A percentile compares a stretch with the other conserved stretches of the same genome.
These are phyloP conservation scores for Cercospora sojina DNA, from an alignment of 2,329 filamentous ascomycete genomes.

Conservation along the genomic window DNA sequence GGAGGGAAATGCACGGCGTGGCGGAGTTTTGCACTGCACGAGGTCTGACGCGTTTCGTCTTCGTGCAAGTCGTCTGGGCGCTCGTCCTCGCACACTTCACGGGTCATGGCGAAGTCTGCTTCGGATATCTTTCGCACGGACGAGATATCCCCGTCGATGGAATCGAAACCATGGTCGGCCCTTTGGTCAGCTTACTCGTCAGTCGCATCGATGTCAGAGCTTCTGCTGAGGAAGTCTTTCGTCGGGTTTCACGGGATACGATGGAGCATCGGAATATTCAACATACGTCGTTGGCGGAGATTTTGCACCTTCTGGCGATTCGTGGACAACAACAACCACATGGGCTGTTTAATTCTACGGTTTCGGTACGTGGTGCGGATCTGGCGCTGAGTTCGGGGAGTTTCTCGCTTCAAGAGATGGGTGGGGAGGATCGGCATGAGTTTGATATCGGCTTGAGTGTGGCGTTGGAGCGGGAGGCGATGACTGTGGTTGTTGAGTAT, in stretches of 20 bases:
- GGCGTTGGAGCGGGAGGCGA: background rate
- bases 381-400: background rate
- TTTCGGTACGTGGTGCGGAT: background rate
- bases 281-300: background rate
- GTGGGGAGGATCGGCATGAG: background rate
- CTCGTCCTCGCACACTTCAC: too few species aligned
- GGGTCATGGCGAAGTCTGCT: background rate
- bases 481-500: background rate
- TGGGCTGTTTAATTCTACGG: background rate
- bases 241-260: too few species aligned
- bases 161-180: conserved; percentile 3
- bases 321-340: background rate
- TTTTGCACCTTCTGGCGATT: background rate
- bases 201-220: too few species aligned
- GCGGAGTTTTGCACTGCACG: background rate
- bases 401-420: background rate
- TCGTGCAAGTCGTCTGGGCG: background rate
- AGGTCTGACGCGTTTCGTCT: background rate
- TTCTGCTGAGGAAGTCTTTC: too few species aligned
- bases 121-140: background rate
- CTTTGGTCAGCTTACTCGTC: background rate
- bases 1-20: background rate
- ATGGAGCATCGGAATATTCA: background rate
- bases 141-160: background rate
- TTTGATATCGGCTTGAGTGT: background rate